Evolutionary conservation across 108 stramenopile species (phyloP).

Genomic region (Cyclotella kingstonii): DNA sequence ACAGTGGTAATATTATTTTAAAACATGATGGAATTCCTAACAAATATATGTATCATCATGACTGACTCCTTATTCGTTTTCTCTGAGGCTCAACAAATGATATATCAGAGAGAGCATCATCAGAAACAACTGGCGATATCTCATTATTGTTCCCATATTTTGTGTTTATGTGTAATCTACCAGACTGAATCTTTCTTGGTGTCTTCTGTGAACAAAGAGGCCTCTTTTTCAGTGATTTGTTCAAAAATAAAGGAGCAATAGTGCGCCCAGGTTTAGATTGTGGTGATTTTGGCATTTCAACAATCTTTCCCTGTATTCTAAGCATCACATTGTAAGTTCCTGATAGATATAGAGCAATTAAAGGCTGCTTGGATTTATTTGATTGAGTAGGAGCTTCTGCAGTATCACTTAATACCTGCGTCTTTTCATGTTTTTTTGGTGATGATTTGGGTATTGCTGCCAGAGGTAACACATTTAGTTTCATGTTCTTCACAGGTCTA

Average conservation of each 20-base stretch:
- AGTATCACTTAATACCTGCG: neutral
- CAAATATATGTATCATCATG: neutral
- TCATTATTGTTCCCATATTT: neutral
- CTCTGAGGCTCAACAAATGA: conserved; percentile 11
- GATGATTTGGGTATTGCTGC: neutral
- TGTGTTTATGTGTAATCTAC: neutral
- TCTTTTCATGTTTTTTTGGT: neutral
- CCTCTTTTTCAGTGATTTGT: too few species aligned
- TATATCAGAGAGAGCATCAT: conserved; percentile 16
- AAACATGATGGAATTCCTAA: neutral
- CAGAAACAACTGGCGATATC: conserved; percentile 20
- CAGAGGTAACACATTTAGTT: neutral
- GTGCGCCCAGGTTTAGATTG: too few species aligned
- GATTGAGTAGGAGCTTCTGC: neutral
- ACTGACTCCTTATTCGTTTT: conserved; percentile 17
- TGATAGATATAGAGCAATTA: too few species aligned
- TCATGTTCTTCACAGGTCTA: neutral
- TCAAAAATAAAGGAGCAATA: too few species aligned
- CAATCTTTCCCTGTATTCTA: too few species aligned
- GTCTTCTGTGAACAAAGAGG: too few species aligned
- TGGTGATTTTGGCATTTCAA: too few species aligned
- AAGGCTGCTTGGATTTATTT: neutral
- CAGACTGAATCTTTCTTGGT: too few species aligned
- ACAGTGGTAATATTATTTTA: too few species aligned
- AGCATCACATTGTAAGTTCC: too few species aligned